Percentiles rank a stretch among this genome's conserved stretches.
Evolutionary conservation across 2,329 filamentous ascomycete species (phyloP).

Genomic region (Biscogniauxia mediterranea): DNA sequence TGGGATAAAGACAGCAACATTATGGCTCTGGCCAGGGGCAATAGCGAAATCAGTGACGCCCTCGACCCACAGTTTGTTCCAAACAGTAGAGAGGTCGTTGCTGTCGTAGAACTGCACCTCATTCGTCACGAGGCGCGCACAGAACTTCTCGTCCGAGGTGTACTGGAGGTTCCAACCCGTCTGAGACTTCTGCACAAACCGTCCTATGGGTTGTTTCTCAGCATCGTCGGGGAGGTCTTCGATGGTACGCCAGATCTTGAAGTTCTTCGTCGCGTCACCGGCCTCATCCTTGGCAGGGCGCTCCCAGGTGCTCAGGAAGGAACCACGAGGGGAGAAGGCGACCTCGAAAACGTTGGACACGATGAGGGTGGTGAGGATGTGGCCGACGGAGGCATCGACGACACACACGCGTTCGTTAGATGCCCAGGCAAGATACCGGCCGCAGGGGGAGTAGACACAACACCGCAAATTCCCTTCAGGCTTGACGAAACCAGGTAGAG

Average conservation of each 20-base stretch:
- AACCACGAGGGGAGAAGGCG: constrained; percentile 88
- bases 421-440: constrained; percentile 94
- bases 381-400: constrained; percentile 75
- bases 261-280: constrained; percentile 90
- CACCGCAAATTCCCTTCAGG: constrained; percentile 94
- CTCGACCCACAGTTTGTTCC: constrained; percentile 94
- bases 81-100: constrained; percentile 78
- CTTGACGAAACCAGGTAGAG: constrained; percentile 78
- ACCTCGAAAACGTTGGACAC: constrained; percentile 89
- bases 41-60: constrained; percentile 87
- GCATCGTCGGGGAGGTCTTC: constrained; percentile 62
- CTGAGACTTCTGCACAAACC: constrained; percentile 94
- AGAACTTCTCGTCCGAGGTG: constrained; percentile 88
- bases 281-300: constrained; percentile 88
- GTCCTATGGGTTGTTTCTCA: constrained; percentile 74
- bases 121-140: constrained; percentile 90
- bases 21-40: constrained; percentile 84
- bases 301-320: constrained; percentile 96
- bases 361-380: constrained; percentile 70
- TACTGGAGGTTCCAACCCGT: constrained; percentile 98
- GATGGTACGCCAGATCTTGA: constrained; percentile 91
- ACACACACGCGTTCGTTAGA: constrained; percentile 83
- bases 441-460: constrained; percentile 92
- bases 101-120: constrained; percentile 97
- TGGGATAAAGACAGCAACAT: constrained; percentile 91